Conservation (phyloP, 768 basidiomycete species). For the Macrolepiota fuliginosa region DNA sequence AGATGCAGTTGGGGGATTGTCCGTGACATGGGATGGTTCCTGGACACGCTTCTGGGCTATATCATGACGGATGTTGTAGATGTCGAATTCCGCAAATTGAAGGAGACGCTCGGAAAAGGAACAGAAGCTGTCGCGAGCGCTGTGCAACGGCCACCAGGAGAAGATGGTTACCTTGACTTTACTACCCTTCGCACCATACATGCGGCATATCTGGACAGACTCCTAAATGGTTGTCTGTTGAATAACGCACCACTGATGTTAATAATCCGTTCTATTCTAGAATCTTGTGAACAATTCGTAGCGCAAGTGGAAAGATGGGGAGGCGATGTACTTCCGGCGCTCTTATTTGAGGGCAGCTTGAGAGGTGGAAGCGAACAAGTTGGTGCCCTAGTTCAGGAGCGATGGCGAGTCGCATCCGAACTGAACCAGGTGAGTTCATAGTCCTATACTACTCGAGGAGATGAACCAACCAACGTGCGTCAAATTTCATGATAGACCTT, state of each 20-base stretch:
- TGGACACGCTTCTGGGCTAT: slow-evolving; percentile 80
- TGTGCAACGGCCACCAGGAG: slow-evolving; percentile 13
- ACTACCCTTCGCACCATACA: slow-evolving; percentile 83
- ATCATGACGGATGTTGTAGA: slow-evolving; percentile 91
- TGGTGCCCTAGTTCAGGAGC: slow-evolving; percentile 71
- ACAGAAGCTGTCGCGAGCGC: slow-evolving; percentile 10
- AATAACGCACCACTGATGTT: slow-evolving; percentile 60
- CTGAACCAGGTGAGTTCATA: slow-evolving; percentile 64
- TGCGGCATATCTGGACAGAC: slow-evolving; percentile 72
- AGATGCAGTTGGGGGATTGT: slow-evolving; percentile 87
- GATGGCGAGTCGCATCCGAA: slow-evolving; percentile 65
- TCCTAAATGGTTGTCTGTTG: slow-evolving; percentile 78
- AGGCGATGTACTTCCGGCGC: slow-evolving; percentile 82
- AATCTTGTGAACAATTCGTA: slow-evolving; percentile 84
- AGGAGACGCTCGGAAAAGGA: slow-evolving; percentile 46
- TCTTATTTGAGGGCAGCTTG: slow-evolving; percentile 79
- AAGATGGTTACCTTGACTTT: slow-evolving; percentile 66
- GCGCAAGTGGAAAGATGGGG: slow-evolving; percentile 91
- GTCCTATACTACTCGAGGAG: background rate
- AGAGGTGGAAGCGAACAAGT: slow-evolving; percentile 55
- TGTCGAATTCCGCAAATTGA: slow-evolving; percentile 73
- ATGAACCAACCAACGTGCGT: background rate
- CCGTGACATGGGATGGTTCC: slow-evolving; percentile 88
- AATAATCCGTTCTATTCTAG: slow-evolving; percentile 70
- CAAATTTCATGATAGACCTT: slow-evolving; percentile 50